Base-by-base conservation (phyloP, 2,329 filamentous ascomycete genomes). In the Cercospora sp. region DNA sequence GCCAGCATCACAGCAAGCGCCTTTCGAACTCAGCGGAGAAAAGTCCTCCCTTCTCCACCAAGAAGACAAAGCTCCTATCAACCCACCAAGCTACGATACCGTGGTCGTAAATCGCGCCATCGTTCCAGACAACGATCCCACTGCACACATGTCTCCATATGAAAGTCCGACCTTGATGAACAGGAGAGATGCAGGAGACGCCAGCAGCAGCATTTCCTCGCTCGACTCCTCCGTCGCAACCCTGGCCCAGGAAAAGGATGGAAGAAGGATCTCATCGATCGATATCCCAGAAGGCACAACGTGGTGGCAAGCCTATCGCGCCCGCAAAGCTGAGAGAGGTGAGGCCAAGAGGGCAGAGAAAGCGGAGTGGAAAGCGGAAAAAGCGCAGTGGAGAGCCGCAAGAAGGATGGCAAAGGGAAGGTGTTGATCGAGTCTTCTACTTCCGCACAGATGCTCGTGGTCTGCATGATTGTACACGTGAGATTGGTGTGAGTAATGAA, bases 1-100 rank as follows among this genome's bases (percentile, higher is more conserved):
- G 21, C 45, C 21, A 51, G 10, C 18, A 12, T 7, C 18, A 12
- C 45, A 51, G 2, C 43, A 24, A 13, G 21, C 21, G 6, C 49
- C 49, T 13, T 28, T 28, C 49, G 49, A 55, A n/a, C 49, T 30
- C 21, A n/a, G 26, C 24, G 24, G 24, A 16, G 24, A 7, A n/a
- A 55, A 26, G n/a, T 49, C 18, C 3, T 24, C n/a, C 3, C 45
- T 49, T 16, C 49, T 55, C 7, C 49, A 55, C 5, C 9, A 1
- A 24, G 24, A 55, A 28, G 66, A 70, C 40, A 59, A 67, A 37
- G 30, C 43, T 24, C 65, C 51, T 34, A 63, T 70, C 43, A 51
- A 24, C 13, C 71, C 71, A 34, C 71, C 71, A 62, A 71, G 69
- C 62, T 73, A 73, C 65, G 53, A 70, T 6, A 51, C 49, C 24